Percentiles rank a stretch among this genome's conserved stretches.
Evolutionary conservation across 2,329 filamentous ascomycete genomes (phyloP).

Genomic region (Camptophora hylomeconis): DNA sequence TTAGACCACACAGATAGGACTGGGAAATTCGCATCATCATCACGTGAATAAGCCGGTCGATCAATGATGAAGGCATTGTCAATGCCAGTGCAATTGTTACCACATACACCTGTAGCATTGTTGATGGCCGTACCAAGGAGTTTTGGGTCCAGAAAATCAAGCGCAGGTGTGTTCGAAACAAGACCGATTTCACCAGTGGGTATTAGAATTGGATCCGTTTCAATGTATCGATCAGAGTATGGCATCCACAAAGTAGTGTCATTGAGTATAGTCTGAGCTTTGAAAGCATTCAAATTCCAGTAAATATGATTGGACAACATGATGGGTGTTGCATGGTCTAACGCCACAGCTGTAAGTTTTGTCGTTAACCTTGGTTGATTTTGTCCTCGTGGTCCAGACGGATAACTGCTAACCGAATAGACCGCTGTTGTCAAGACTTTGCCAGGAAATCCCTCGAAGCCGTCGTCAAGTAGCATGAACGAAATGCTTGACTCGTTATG

Average conservation of each 20-base stretch:
- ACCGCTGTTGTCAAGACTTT: constrained; percentile 34
- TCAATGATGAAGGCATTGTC: constrained; percentile 46
- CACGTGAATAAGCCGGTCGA: constrained; percentile 23
- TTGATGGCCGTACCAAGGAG: constrained; percentile 59
- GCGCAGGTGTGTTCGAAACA: constrained; percentile 54
- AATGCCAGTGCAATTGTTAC: constrained; percentile 70
- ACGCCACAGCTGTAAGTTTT: constrained; percentile 30
- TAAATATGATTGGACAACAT: constrained; percentile 39
- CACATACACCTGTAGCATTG: constrained; percentile 60
- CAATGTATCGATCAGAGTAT: constrained; percentile 32
- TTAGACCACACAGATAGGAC: constrained; percentile 53
- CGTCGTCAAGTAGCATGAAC: constrained; percentile 32
- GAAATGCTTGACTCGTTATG: constrained; percentile 29
- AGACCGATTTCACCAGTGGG: constrained; percentile 64
- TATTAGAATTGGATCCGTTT: constrained; percentile 49
- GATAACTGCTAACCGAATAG: constrained; percentile 28
- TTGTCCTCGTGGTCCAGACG: constrained; percentile 25
- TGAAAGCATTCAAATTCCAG: constrained; percentile 39
- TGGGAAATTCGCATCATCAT: constrained; percentile 18
- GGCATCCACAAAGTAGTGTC: constrained; percentile 32
- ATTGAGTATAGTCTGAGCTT: constrained; percentile 28
- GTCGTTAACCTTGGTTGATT: constrained; percentile 29
- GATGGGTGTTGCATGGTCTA: constrained; percentile 35
- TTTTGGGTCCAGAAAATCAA: constrained; percentile 63
- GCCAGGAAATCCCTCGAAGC: constrained; percentile 33